Conservation (phyloP, 2,329 filamentous ascomycete genomes). For the Botrytis squamosa region DNA sequence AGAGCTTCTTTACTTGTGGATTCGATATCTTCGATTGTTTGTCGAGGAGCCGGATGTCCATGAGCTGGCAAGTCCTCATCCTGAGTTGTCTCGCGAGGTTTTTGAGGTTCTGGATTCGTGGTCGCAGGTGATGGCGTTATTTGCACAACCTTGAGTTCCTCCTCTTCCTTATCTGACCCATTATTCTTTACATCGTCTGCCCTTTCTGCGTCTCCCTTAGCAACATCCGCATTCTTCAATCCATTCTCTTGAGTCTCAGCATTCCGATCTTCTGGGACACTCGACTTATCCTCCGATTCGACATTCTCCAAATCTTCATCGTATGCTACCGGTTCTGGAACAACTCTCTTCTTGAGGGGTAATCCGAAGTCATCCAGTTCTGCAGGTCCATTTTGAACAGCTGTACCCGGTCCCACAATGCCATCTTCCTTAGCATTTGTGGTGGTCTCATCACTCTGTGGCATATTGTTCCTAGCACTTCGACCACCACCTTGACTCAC, state of each 20-base stretch:
- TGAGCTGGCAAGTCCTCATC: slow-evolving; percentile 8
- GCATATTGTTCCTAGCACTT: slow-evolving; percentile 34
- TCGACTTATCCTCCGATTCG: background rate
- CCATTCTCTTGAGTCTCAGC: slow-evolving; percentile 6
- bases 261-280: background rate
- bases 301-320: slow-evolving; percentile 22
- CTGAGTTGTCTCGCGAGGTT: slow-evolving; percentile 13
- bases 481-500: slow-evolving; percentile 23
- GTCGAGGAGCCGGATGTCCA: slow-evolving; percentile 1
- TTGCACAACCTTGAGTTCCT: slow-evolving; percentile 44
- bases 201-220: background rate
- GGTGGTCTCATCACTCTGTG: slow-evolving; percentile 33
- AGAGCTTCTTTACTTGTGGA: slow-evolving; percentile 14
- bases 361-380: slow-evolving; percentile 72
- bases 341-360: slow-evolving; percentile 55
- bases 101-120: slow-evolving; percentile 28
- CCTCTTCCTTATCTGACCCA: slow-evolving; percentile 40
- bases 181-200: slow-evolving; percentile 37
- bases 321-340: slow-evolving; percentile 34
- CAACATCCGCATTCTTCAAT: slow-evolving; percentile 13
- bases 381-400: slow-evolving; percentile 20
- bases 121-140: slow-evolving; percentile 36
- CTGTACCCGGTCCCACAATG: slow-evolving; percentile 23
- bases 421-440: slow-evolving; percentile 28
- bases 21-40: slow-evolving; percentile 23